Evolutionary conservation across 176 grass and related monocot species (phyloP), one percentile per base, ranked within the genome.

Genomic region (Oryza brachyantha): DNA sequence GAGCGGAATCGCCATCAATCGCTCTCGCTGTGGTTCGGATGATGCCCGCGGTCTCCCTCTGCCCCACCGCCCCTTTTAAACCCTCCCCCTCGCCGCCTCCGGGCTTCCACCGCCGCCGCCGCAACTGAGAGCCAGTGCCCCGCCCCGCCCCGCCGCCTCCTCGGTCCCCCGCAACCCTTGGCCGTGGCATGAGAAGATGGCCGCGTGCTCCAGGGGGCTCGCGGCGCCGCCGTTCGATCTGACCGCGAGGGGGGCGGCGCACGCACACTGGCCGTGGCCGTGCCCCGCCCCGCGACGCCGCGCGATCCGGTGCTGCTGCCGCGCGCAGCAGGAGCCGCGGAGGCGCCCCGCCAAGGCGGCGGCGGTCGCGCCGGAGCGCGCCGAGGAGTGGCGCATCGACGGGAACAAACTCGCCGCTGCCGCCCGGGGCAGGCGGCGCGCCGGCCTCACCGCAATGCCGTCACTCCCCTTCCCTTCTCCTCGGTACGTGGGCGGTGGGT

Each of bases 171-270:
- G n/a, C 5, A 5, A 7, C 2, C 50, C 46, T 13, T 68, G 38
- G 37, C 73, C 77, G 55, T 68, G 68, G 65, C 58, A 66, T 61
- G 52, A 72, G 61, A 72, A 74, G 79, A 98, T 98, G 95, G 87
- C 87, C 64, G 87, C 81, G 36, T 90, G 83, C 80, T 80, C 95
- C 70, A 85, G 83, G 54, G 90, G 88, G 42, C 76, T 97, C 54
- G 76, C 40, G 12, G 70, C 83, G 45, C 85, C 79, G 62, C 82
- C 89, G 29, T 84, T 90, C 87, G 75, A 89, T 79, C 68, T 90
- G 79, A 68, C 67, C 29, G 66, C 75, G 24, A 66, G 58, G 32
- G 69, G 68, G 29, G 36, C 64, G 17, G 41, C 13, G 41, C 37
- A 38, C 37, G 42, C n/a, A 16, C 37, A 58, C 26, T n/a, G n/a